These are phyloP conservation scores for Viola odorata DNA, from an alignment of 345 rosid species.

Conservation along the genomic window DNA sequence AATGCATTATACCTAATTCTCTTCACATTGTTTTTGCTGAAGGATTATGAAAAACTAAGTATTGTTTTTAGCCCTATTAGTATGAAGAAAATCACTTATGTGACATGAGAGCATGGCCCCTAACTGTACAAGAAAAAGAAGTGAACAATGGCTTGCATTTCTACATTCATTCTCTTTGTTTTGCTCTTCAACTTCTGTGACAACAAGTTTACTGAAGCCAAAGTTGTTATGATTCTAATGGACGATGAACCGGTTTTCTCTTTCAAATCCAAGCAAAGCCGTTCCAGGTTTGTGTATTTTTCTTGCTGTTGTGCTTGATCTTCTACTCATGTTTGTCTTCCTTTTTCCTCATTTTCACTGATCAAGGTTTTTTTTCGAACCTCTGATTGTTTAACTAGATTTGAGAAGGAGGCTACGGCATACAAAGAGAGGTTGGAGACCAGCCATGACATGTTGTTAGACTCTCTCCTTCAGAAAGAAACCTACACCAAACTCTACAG, in stretches of 20 bases:
- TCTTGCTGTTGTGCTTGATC: background rate
- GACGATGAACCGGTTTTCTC: constrained; percentile 29
- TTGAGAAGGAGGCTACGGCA: constrained; percentile 8
- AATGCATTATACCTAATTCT: background rate
- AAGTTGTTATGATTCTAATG: constrained; percentile 33
- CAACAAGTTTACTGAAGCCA: constrained; percentile 22
- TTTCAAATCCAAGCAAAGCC: background rate
- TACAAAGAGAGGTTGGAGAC: constrained; percentile 25
- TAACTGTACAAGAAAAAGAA: background rate
- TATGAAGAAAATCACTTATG: background rate
- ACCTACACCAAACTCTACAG: too few species aligned
- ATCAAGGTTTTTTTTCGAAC: background rate
- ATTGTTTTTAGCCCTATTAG: background rate
- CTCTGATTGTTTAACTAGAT: background rate
- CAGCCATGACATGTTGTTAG: constrained; percentile 19
- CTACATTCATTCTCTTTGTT: constrained; percentile 9
- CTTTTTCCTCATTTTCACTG: background rate
- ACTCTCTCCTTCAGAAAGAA: background rate
- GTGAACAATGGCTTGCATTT: constrained; percentile 14
- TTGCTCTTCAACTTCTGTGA: constrained; percentile 2
- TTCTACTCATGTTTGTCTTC: background rate
- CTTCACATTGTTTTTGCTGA: too few species aligned
- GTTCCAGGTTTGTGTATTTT: constrained; percentile 4
- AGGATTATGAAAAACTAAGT: background rate
- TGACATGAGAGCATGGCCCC: background rate